These are phyloP conservation scores for Canavalia gladiata DNA, from an alignment of 306 rosid genomes.

Conservation along the genomic window DNA sequence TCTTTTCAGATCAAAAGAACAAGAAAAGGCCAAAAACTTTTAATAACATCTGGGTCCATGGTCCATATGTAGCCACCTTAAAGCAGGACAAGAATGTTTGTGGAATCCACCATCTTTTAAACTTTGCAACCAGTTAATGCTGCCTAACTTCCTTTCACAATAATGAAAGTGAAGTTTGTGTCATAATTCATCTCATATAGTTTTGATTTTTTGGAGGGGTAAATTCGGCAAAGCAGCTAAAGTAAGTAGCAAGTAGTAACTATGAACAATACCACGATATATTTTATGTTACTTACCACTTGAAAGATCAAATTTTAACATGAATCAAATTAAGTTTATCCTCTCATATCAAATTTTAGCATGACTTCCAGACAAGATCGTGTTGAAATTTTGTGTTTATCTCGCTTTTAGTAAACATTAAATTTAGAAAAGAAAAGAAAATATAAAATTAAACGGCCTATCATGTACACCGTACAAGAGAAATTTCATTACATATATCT, in stretches of 20 bases:
- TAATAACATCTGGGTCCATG: constrained; percentile 1
- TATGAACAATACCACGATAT: neutral
- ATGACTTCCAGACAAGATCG: no score
- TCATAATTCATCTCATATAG: neutral
- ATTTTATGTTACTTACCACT: neutral
- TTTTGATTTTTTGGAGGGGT: neutral
- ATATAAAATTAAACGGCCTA: neutral
- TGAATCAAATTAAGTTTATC: neutral
- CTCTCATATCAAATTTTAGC: no score
- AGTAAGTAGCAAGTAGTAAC: neutral
- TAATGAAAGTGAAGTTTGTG: neutral
- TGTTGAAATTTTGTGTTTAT: neutral
- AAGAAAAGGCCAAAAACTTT: constrained; percentile 20
- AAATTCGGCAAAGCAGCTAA: neutral
- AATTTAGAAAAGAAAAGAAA: neutral
- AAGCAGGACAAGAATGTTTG: constrained; percentile 21
- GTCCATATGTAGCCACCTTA: neutral
- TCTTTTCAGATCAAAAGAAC: constrained; percentile 20
- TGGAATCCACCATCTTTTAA: neutral
- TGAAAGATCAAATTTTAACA: neutral
- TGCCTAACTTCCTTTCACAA: neutral
- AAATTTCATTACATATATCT: no score
- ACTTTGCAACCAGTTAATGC: neutral
- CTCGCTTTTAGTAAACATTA: neutral
- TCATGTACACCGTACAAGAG: no score